Conservation (phyloP, 106 monocot genomes). For the Phalaenopsis equestris region DNA sequence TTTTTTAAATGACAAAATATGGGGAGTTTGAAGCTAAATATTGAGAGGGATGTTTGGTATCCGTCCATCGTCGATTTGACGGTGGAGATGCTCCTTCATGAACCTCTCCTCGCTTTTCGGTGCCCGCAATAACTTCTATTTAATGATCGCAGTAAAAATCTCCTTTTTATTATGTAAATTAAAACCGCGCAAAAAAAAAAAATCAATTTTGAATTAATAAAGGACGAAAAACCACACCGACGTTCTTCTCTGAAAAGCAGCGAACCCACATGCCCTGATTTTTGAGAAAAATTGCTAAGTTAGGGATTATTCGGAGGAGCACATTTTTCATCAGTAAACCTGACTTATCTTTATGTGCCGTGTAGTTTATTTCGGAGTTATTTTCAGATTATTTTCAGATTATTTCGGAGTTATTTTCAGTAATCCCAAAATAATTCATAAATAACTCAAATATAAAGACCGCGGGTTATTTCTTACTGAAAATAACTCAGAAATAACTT, state of each 20-base stretch:
- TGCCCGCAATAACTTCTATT: slow-evolving; percentile 2
- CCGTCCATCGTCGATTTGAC: background rate
- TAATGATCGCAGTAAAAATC: background rate
- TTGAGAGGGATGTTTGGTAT: background rate
- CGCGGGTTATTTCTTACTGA: no score
- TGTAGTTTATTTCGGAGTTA: no score
- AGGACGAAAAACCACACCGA: background rate
- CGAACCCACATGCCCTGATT: background rate
- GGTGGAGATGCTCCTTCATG: background rate
- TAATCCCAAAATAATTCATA: no score
- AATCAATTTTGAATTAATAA: no score
- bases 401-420: no score
- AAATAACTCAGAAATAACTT: no score
- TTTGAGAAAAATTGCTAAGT: background rate
- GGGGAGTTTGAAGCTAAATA: no score
- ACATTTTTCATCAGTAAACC: no score
- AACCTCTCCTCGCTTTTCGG: background rate
- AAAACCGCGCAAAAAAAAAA: background rate
- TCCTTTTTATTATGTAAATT: background rate
- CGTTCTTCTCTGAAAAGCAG: background rate
- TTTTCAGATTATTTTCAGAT: no score
- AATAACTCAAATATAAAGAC: no score
- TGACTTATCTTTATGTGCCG: no score
- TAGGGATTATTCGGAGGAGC: background rate
- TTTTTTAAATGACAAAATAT: no score